Evolutionary conservation across 345 rosid species (phyloP).

Genomic region (Melaleuca alternifolia): DNA sequence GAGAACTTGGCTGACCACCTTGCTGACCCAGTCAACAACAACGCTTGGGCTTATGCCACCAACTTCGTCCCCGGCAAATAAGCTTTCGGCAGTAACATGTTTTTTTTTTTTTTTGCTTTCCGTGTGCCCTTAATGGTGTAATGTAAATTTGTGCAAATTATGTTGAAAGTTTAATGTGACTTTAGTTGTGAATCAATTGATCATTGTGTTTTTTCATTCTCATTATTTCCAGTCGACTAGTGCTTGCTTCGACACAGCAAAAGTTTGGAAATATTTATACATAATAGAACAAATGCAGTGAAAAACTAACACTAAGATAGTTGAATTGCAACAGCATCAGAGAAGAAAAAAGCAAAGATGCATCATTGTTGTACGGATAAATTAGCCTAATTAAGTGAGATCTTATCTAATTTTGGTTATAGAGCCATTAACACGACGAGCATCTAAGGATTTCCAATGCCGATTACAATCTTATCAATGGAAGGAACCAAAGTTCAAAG

Average conservation of each 20-base stretch:
- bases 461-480: not conserved
- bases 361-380: not conserved
- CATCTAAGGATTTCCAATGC: not conserved
- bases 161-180: not conserved
- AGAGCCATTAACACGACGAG: not conserved
- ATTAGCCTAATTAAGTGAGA: not conserved
- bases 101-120: not conserved
- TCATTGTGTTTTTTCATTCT: not conserved
- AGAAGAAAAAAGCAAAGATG: not conserved
- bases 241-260: not conserved
- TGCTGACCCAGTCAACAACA: conserved; percentile 82
- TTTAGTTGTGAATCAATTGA: not conserved
- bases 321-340: not conserved
- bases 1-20: conserved; percentile 81
- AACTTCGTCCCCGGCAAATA: conserved; percentile 89
- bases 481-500: not conserved
- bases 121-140: conserved; percentile 7
- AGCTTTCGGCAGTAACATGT: not conserved
- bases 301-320: not conserved
- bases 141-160: not conserved
- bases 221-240: not conserved
- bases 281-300: not conserved
- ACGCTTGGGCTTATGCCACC: conserved; percentile 83
- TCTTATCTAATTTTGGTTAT: not conserved
- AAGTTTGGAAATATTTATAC: not conserved